Percentiles rank a stretch among this genome's conserved stretches.
phyloP scores from a whole-genome alignment of 345 rosid species.

The Noccaea bulbosa region DNA sequence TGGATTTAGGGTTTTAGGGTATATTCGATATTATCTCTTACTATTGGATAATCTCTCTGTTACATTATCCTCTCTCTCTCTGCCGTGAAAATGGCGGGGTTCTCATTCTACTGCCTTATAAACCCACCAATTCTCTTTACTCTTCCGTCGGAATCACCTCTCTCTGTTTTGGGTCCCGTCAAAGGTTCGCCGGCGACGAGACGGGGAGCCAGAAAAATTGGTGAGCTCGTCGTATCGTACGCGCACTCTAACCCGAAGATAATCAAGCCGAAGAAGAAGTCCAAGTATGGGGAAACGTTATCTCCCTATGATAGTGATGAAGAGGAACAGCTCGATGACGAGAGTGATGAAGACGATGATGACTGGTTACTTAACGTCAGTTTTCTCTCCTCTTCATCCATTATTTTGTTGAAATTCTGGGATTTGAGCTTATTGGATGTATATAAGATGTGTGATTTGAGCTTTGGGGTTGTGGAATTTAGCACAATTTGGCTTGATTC shows the following conservation, averaged over 20 bases:
- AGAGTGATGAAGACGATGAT: constrained; percentile 45
- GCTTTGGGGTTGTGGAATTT: constrained; percentile 4
- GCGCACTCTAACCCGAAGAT: constrained; percentile 80
- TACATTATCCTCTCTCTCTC: constrained; percentile 22
- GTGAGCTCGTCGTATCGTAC: constrained; percentile 54
- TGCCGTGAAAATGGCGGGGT: constrained; percentile 50
- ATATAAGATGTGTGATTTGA: constrained; percentile 12
- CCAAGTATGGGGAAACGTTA: constrained; percentile 56
- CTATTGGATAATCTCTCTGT: constrained; percentile 30
- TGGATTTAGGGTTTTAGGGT: constrained; percentile 53
- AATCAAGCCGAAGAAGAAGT: constrained; percentile 73
- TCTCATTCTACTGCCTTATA: constrained; percentile 45
- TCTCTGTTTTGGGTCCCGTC: constrained; percentile 24
- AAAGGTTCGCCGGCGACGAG: constrained; percentile 19
- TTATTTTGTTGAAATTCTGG: neutral
- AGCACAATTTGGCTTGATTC: constrained; percentile 11
- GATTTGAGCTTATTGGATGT: neutral
- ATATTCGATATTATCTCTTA: constrained; percentile 44
- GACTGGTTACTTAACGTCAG: constrained; percentile 67
- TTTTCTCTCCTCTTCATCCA: constrained; percentile 11
- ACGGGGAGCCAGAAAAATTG: constrained; percentile 26
- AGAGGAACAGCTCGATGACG: constrained; percentile 48
- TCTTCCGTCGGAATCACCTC: constrained; percentile 31
- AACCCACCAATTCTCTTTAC: constrained; percentile 40
- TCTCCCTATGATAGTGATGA: constrained; percentile 56